Evolutionary conservation across 73 alveolate species (phyloP), one percentile per base, ranked within the genome.

Genomic region (Paramecium sexaurelia): DNA sequence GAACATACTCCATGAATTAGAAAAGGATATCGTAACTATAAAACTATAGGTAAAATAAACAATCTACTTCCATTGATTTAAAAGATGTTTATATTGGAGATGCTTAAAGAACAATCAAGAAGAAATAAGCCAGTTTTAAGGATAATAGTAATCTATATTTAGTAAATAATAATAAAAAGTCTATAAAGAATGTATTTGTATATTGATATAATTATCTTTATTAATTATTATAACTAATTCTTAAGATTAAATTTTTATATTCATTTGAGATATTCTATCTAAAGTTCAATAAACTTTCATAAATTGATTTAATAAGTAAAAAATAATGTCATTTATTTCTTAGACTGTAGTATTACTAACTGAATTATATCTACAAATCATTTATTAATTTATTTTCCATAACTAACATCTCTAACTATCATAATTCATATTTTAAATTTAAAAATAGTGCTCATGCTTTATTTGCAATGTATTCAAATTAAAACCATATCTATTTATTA

Each of bases 351-450:
- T 22, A 45, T 26, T 26, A 1, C 6, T 61, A 32, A 11, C 83
- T 61, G 11, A 61, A 61, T 57, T 17, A 85, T 57, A 13, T 55
- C 67, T 40, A 95, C 95, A 26, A 97, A 95, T 93, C 99, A 96
- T 47, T 95, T 91, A 92, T 97, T 97, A 10, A 97, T 78, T 84
- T 98, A 98, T 26, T 91, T 69, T 56, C 99, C 99, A 93, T 88
- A 82, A 29, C 97, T 91, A n/a, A 99, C 99, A 89, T 98, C 99
- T 75, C 99, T 61, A 92, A 98, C 11, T 91, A 96, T 22, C 56
- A 55, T 71, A 95, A 95, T 6, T 95, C 93, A 10, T 97, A 96
- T 55, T 82, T 71, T 10, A 85, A 83, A 47, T 40, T 67, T 10
- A 94, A 55, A 85, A 95, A 96, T 15, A 93, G 92, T 6, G 66